Evolutionary conservation across 192 early-diverging fungal species (phyloP), one percentile per base, ranked within the genome.

Genomic region (Backusella westeae): DNA sequence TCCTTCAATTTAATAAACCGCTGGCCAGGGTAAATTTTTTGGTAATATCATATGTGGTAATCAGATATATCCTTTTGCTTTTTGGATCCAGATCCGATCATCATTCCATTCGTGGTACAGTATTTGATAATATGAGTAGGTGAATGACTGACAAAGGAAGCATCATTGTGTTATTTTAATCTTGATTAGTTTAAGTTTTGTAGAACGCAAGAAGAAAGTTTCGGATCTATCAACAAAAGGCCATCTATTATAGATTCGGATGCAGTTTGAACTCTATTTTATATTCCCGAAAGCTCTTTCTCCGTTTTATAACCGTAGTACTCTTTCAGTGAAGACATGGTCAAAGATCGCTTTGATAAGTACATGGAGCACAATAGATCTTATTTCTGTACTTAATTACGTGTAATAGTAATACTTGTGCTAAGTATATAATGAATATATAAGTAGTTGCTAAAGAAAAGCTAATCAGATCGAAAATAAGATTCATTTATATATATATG

Each of bases 231-330:
- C 56, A 29, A 9, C 26, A 63, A 63, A 29, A 63, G 56, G 19
- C 6, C 46, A 10, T 63, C 1, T 63, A 10, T 63, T 19, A 23
- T 63, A 14, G 56, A 29, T 63, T 63, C 23, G 56, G 56, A 63
- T 63, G 56, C 56, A 63, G 56, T 29, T 63, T 63, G 21, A 63
- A 63, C 56, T 63, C 56, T 63, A 63, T 63, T 63, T 63, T 63
- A 29, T 63, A 63, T 63, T 63, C 26, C 56, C 56, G 56, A 23
- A 26, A 29, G 12, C 21, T 4, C 23, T 26, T 63, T 63, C 56
- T 26, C 56, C 56, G 56, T 26, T 63, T 63, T 63, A 63, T 63
- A 63, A 29, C 10, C 3, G 26, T 14, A 63, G 10, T 29, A 14
- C 23, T 63, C 14, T 49, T 63, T 12, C 8, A 21, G 3, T 8